phyloP scores from a whole-genome alignment of 208 protist genomes.

The Novymonas esmeraldas region DNA sequence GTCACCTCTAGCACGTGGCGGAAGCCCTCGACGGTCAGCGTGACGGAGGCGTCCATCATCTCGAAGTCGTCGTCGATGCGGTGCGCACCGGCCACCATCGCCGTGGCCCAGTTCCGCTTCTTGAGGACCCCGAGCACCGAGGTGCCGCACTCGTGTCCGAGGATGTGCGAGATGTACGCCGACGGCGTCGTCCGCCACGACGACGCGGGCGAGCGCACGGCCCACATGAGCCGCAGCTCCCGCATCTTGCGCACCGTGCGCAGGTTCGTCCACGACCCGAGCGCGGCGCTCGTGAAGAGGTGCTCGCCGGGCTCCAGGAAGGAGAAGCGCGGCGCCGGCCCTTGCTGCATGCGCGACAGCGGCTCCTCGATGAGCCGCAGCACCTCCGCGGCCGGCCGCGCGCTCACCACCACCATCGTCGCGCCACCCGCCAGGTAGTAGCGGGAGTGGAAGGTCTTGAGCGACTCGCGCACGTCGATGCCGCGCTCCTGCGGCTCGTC shows the following conservation, averaged over 20 bases:
- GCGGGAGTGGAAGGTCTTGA: slow-evolving; percentile 68
- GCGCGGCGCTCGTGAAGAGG: slow-evolving; percentile 23
- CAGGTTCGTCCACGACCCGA: slow-evolving; percentile 62
- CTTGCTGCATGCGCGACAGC: slow-evolving; percentile 47
- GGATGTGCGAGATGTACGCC: slow-evolving; percentile 84
- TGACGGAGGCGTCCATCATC: slow-evolving; percentile 45
- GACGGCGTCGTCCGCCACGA: slow-evolving; percentile 64
- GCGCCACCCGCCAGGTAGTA: slow-evolving; percentile 30
- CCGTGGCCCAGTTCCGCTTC: slow-evolving; percentile 58
- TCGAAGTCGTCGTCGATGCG: slow-evolving; percentile 68
- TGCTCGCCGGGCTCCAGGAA: slow-evolving; percentile 33
- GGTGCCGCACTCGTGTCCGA: slow-evolving; percentile 94
- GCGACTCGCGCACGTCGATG: slow-evolving; percentile 62
- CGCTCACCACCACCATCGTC: slow-evolving; percentile 47
- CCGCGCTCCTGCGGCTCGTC: slow-evolving; percentile 48
- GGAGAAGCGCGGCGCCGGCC: slow-evolving; percentile 21
- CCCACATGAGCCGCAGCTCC: slow-evolving; percentile 62
- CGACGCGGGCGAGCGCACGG: slow-evolving; percentile 38
- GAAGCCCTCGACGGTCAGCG: slow-evolving; percentile 66
- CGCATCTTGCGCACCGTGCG: slow-evolving; percentile 60
- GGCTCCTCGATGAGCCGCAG: slow-evolving; percentile 47
- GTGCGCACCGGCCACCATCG: slow-evolving; percentile 67
- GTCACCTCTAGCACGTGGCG: slow-evolving; percentile 55
- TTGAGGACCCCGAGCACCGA: slow-evolving; percentile 89
- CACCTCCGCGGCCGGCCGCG: slow-evolving; percentile 40